A percentile compares a stretch with the other conserved stretches of the same genome.
Conservation (phyloP, 2,329 filamentous ascomycete species). For the Arachnopeziza araneosa region DNA sequence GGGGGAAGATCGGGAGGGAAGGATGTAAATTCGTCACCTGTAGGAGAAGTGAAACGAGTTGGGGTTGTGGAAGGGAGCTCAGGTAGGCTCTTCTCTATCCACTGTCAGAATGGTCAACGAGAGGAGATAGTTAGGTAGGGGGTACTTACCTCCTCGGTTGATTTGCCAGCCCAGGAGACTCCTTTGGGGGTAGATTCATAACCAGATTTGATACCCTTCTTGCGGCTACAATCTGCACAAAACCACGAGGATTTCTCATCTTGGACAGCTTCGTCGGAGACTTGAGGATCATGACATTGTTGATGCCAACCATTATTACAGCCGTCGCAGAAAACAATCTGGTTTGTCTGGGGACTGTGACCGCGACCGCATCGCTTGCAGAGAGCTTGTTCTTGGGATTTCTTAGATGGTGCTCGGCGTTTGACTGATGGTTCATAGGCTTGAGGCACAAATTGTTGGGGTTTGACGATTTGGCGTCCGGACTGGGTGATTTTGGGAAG, state of each 20-base stretch:
- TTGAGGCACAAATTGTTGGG: constrained; percentile 56
- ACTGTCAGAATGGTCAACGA: constrained; percentile 13
- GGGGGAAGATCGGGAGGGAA: constrained; percentile 59
- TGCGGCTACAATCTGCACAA: constrained; percentile 55
- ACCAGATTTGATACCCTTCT: constrained; percentile 39
- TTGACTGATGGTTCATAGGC: constrained; percentile 38
- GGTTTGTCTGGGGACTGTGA: constrained; percentile 65
- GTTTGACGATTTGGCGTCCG: constrained; percentile 65
- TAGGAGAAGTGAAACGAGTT: constrained; percentile 61
- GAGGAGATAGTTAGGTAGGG: neutral
- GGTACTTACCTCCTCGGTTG: constrained; percentile 34
- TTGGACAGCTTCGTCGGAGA: constrained; percentile 62
- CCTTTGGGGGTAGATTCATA: constrained; percentile 23
- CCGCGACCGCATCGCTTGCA: constrained; percentile 71
- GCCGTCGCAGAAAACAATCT: constrained; percentile 80
- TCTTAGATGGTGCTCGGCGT: constrained; percentile 45
- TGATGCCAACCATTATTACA: constrained; percentile 80
- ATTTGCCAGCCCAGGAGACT: constrained; percentile 30
- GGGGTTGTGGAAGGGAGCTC: constrained; percentile 50
- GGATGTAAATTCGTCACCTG: constrained; percentile 56
- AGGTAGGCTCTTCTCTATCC: constrained; percentile 58
- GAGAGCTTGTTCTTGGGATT: constrained; percentile 52
- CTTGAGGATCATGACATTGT: constrained; percentile 70
- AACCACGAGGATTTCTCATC: constrained; percentile 66
- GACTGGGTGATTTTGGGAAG: constrained; percentile 67